phyloP scores from a whole-genome alignment of 495 filamentous ascomycete species.

The Parathielavia hyrcaniae region DNA sequence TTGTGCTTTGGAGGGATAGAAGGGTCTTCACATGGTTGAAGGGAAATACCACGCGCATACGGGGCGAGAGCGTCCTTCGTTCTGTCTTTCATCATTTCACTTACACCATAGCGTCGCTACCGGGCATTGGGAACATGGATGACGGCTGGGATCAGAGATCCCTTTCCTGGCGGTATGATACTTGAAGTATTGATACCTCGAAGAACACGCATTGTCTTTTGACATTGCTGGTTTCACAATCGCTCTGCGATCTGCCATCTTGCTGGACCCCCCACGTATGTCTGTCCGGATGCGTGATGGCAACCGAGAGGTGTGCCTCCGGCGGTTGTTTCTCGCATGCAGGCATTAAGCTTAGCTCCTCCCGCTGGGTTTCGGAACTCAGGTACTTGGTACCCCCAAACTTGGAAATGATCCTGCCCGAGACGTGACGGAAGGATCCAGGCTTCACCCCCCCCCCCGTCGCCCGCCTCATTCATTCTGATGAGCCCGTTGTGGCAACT shows the following conservation, averaged over 20 bases:
- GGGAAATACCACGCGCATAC: conserved; percentile 10
- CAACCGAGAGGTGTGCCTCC: neutral
- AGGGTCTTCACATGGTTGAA: neutral
- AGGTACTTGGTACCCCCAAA: neutral
- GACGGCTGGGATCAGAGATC: neutral
- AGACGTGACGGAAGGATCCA: no score
- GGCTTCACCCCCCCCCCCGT: no score
- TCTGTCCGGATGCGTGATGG: no score
- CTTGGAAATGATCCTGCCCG: no score
- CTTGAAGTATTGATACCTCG: conserved; percentile 1
- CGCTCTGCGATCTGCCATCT: no score
- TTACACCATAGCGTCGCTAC: conserved; percentile 6
- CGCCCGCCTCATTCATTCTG: neutral
- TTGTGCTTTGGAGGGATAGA: conserved; percentile 8
- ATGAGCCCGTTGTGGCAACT: neutral
- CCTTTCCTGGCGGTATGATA: neutral
- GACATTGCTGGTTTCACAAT: no score
- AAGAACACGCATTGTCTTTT: no score
- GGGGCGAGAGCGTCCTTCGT: conserved; percentile 12
- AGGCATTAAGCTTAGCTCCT: no score
- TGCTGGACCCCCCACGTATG: no score
- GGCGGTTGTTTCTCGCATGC: no score
- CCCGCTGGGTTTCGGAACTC: neutral
- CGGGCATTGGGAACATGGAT: conserved; percentile 6
- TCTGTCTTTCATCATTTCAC: neutral